Conservation (phyloP, 306 rosid species). For the Chamaecrista fasciculata region DNA sequence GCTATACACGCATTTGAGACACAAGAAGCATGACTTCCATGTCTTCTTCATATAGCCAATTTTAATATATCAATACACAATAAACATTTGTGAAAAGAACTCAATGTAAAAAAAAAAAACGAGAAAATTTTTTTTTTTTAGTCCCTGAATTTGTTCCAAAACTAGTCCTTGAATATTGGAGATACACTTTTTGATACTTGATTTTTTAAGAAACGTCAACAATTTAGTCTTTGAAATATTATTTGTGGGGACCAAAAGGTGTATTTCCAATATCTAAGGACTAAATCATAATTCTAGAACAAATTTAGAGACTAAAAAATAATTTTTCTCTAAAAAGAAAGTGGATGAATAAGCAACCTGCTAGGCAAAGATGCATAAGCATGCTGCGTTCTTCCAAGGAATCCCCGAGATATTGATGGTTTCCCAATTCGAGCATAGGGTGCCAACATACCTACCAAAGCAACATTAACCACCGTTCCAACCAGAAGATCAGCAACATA, state of each 20-base stretch:
- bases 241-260: too few species aligned
- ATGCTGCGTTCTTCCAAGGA: constrained; percentile 63
- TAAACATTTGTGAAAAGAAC: neutral
- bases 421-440: constrained; percentile 90
- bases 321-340: too few species aligned
- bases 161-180: too few species aligned
- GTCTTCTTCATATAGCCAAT: neutral
- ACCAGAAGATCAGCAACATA: constrained; percentile 93
- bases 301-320: too few species aligned
- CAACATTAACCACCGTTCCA: constrained; percentile 79
- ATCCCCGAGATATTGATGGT: constrained; percentile 64
- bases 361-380: constrained; percentile 84
- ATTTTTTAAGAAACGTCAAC: too few species aligned
- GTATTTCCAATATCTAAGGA: too few species aligned
- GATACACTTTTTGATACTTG: too few species aligned
- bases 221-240: too few species aligned
- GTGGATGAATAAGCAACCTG: constrained; percentile 61
- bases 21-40: constrained; percentile 10
- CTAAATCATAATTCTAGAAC: too few species aligned
- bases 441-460: constrained; percentile 88
- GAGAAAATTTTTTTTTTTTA: too few species aligned
- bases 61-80: neutral
- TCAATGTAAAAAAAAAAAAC: constrained; percentile 17
- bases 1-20: constrained; percentile 17
- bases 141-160: too few species aligned